Percentiles rank a stretch among this genome's conserved stretches.
phyloP scores from a whole-genome alignment of 257 asterid genomes.

The Perilla frutescens region DNA sequence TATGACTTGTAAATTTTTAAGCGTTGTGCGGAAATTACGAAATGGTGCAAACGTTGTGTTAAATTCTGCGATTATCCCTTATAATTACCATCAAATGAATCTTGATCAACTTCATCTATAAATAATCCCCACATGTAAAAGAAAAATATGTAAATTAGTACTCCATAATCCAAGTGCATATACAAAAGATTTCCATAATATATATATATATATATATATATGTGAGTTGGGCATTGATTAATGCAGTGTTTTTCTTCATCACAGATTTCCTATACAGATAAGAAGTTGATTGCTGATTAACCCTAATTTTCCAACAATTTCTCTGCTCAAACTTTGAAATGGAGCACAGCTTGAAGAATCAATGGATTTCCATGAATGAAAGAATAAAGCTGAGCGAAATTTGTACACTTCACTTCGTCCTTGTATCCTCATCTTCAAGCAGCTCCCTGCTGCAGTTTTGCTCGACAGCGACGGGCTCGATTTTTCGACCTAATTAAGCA shows the following conservation, averaged over 20 bases:
- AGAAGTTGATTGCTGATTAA: slow-evolving; percentile 26
- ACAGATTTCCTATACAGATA: slow-evolving; percentile 15
- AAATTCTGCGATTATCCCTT: too few relatives aligned
- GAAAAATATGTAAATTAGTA: neutral
- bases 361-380: slow-evolving; percentile 38
- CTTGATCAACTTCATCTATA: too few relatives aligned
- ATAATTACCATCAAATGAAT: too few relatives aligned
- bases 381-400: slow-evolving; percentile 39
- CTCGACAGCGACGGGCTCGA: slow-evolving; percentile 26
- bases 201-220: neutral
- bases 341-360: slow-evolving; percentile 24
- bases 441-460: slow-evolving; percentile 30
- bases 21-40: too few relatives aligned
- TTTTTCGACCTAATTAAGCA: slow-evolving; percentile 47
- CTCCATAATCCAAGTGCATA: slow-evolving; percentile 17
- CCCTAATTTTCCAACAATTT: slow-evolving; percentile 27
- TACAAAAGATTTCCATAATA: slow-evolving; percentile 13
- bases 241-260: slow-evolving; percentile 13
- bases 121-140: neutral
- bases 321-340: slow-evolving; percentile 12
- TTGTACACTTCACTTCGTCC: slow-evolving; percentile 39
- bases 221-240: neutral
- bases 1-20: too few relatives aligned
- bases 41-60: too few relatives aligned
- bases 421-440: slow-evolving; percentile 40